Conservation (phyloP, 2,329 filamentous ascomycete genomes). For the Sporothrix schenckii region DNA sequence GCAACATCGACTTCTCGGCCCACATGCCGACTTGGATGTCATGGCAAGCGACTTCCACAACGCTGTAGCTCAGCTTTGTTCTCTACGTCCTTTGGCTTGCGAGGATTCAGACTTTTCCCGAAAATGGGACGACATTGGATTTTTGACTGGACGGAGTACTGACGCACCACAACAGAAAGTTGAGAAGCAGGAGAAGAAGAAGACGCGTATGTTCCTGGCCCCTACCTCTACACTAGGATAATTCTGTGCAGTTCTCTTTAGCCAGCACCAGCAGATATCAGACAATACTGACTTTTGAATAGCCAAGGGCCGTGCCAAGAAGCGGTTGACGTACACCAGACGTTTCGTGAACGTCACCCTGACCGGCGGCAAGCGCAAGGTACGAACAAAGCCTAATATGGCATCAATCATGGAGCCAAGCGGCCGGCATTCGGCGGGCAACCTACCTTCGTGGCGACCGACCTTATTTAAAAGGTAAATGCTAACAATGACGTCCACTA, state of each 20-base stretch:
- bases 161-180: conserved; percentile 34
- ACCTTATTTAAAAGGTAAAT: neutral
- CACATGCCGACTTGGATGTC: neutral
- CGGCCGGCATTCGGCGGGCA: neutral
- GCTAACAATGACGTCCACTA: neutral
- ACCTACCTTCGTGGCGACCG: too few relatives aligned
- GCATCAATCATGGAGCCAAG: neutral
- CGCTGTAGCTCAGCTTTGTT: neutral
- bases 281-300: conserved; percentile 21
- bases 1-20: neutral
- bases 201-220: conserved; percentile 58
- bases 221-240: too few relatives aligned
- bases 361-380: conserved; percentile 94
- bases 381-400: conserved; percentile 48
- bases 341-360: conserved; percentile 98
- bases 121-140: neutral
- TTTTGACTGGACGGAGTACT: conserved; percentile 10
- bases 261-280: neutral
- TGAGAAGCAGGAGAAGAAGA: conserved; percentile 93
- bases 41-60: neutral
- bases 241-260: neutral
- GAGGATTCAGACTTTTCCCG: neutral
- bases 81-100: neutral
- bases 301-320: conserved; percentile 93
- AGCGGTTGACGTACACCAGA: conserved; percentile 94